Evolutionary conservation across 169 alveolate genomes (phyloP).

Genomic region (Plasmodium coatneyi): DNA sequence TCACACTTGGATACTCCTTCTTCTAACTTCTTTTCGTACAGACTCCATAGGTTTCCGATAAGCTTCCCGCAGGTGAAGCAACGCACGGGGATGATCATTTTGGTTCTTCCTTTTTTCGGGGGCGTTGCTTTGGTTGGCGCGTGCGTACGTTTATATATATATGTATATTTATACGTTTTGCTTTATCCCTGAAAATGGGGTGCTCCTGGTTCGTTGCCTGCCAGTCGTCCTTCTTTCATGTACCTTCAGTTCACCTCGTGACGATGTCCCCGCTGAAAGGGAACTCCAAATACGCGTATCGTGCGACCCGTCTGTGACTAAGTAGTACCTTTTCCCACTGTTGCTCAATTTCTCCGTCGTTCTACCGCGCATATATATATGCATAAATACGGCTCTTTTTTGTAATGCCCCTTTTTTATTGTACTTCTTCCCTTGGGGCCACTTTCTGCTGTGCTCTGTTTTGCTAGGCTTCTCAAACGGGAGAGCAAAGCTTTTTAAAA

Average conservation of each 20-base stretch:
- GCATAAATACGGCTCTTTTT: neutral
- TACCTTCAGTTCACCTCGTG: neutral
- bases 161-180: neutral
- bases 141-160: neutral
- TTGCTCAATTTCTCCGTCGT: neutral
- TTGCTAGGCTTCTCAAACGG: neutral
- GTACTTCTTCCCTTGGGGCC: neutral
- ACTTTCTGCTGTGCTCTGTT: neutral
- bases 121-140: neutral
- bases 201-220: neutral
- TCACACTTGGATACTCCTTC: constrained; percentile 93
- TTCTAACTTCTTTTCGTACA: constrained; percentile 92
- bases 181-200: neutral
- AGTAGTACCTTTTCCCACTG: neutral
- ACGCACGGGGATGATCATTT: constrained; percentile 99
- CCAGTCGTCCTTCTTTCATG: neutral
- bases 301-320: neutral
- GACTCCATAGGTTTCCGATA: constrained; percentile 98
- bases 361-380: neutral
- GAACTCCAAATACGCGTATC: neutral
- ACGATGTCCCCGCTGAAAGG: neutral
- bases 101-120: constrained; percentile 14
- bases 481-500: neutral
- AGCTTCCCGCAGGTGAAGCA: constrained; percentile 99
- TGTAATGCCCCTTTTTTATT: neutral